A percentile compares a stretch with the other conserved stretches of the same genome.
Evolutionary conservation across 208 protist genomes (phyloP).

Genomic region (Leishmania martiniquensis): DNA sequence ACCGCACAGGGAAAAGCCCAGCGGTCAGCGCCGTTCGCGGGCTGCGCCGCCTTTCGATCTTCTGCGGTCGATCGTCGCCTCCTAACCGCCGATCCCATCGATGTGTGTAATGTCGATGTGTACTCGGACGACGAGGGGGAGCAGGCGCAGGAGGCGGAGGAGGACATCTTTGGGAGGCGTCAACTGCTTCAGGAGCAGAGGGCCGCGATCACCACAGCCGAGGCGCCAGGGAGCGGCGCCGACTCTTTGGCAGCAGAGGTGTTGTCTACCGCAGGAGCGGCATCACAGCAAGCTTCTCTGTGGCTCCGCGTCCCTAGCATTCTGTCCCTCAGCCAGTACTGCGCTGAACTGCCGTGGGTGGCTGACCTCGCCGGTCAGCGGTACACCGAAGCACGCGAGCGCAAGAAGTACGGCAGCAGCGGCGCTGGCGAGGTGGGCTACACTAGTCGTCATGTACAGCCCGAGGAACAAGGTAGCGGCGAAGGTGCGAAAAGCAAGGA

Average conservation of each 20-base stretch:
- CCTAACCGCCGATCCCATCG: not conserved
- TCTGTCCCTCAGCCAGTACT: conserved; percentile 42
- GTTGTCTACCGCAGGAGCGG: not conserved
- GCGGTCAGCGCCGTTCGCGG: not conserved
- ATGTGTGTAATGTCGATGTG: conserved; percentile 15
- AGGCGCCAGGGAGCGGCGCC: not conserved
- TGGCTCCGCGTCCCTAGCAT: conserved; percentile 38
- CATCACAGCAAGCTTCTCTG: not conserved
- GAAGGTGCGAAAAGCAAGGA: not conserved
- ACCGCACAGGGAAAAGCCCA: not conserved
- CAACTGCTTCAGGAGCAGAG: not conserved
- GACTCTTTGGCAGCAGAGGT: not conserved
- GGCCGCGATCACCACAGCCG: not conserved
- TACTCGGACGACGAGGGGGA: conserved; percentile 15
- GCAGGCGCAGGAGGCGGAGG: conserved; percentile 4
- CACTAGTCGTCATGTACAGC: conserved; percentile 16
- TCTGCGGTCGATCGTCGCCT: not conserved
- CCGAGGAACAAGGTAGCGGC: conserved; percentile 8
- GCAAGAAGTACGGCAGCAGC: conserved; percentile 19
- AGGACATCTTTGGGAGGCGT: conserved; percentile 1
- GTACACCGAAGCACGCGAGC: conserved; percentile 25
- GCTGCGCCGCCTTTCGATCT: not conserved
- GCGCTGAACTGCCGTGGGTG: conserved; percentile 38
- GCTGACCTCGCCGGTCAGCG: conserved; percentile 27
- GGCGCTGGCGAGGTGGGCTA: conserved; percentile 21